These are phyloP conservation scores for Nicotiana sylvestris DNA, from an alignment of 257 asterid species.

Conservation along the genomic window DNA sequence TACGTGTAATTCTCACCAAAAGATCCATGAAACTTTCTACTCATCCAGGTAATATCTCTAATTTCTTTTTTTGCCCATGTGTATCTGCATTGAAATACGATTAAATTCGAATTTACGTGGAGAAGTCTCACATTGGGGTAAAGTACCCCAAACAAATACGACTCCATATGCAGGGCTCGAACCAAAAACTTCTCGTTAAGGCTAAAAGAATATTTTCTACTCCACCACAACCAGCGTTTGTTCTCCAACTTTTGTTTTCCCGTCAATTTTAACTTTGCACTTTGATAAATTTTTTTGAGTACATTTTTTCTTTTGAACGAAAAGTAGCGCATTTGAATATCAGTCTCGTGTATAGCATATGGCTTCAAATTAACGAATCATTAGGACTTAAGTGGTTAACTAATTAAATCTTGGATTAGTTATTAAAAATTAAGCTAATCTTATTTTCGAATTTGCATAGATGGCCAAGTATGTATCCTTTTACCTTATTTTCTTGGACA, in stretches of 20 bases:
- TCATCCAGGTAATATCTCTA: constrained; percentile 44
- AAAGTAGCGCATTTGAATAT: background rate
- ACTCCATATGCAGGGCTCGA: no score
- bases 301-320: background rate
- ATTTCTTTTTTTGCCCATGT: background rate
- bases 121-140: no score
- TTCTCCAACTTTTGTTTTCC: no score
- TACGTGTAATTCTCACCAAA: constrained; percentile 49
- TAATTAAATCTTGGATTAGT: background rate
- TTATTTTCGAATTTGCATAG: background rate
- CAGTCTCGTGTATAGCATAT: background rate
- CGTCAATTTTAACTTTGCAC: background rate
- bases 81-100: no score
- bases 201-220: no score
- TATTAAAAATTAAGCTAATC: background rate
- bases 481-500: no score
- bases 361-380: background rate
- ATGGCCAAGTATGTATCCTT: background rate
- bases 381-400: background rate
- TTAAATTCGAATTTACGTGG: no score
- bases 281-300: background rate
- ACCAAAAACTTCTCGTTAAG: no score
- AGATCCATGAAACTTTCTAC: constrained; percentile 55
- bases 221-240: no score
- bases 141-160: no score